Evolutionary conservation across 164 flowering plant species (phyloP).

Genomic region (Buxus sempervirens): DNA sequence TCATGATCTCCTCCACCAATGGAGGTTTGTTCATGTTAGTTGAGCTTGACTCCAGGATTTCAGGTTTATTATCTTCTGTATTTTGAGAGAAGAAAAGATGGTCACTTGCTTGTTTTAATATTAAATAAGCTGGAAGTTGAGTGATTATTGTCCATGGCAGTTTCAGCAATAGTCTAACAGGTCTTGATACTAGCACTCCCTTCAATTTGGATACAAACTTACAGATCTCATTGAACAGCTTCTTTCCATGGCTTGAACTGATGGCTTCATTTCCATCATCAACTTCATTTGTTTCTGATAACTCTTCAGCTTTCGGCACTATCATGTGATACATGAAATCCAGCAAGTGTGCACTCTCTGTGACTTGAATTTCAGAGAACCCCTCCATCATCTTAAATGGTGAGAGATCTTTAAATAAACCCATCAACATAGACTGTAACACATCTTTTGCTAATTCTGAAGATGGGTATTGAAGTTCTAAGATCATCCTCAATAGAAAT

Average conservation of each 20-base stretch:
- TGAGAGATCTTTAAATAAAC: neutral
- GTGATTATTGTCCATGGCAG: constrained; percentile 1
- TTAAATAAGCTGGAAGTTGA: neutral
- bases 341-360: neutral
- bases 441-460: neutral
- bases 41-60: neutral
- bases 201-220: neutral
- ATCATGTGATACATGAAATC: constrained; percentile 1
- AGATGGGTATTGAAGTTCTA: neutral
- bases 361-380: neutral
- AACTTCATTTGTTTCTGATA: neutral
- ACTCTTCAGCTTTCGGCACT: neutral
- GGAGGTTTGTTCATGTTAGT: constrained; percentile 2
- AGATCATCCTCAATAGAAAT: neutral
- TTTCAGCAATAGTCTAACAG: neutral
- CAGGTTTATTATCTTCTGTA: neutral
- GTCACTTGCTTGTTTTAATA: neutral
- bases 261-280: neutral
- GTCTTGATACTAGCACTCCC: neutral
- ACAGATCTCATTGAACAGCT: neutral
- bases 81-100: neutral
- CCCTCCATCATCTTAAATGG: neutral
- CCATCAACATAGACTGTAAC: neutral
- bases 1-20: constrained; percentile 9
- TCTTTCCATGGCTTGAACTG: neutral